A percentile compares a stretch with the other conserved stretches of the same genome.
phyloP scores from a whole-genome alignment of 768 basidiomycete genomes.

The Boletus subcaerulescens region DNA sequence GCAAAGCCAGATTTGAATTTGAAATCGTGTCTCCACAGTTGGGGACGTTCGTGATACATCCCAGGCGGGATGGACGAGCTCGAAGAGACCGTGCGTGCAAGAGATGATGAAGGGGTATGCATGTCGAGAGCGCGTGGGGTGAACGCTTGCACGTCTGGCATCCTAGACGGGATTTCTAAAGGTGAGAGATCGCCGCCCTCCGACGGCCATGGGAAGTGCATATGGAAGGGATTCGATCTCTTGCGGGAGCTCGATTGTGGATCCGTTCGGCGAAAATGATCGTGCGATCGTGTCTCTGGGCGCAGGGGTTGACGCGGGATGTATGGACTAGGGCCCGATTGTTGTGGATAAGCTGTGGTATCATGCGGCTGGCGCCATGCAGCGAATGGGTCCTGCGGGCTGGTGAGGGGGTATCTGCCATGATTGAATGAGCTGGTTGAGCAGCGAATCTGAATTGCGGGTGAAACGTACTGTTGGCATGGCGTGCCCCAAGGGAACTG shows the following conservation, averaged over 20 bases:
- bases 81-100: slow-evolving; percentile 16
- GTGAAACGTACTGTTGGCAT: slow-evolving; percentile 12
- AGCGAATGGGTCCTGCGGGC: slow-evolving; percentile 15
- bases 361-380: slow-evolving; percentile 4
- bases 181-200: slow-evolving; percentile 22
- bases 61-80: slow-evolving; percentile 10
- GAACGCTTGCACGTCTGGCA: slow-evolving; percentile 17
- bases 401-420: slow-evolving; percentile 6
- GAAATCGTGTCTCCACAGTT: slow-evolving; percentile 31
- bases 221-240: slow-evolving; percentile 2
- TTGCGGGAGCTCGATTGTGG: not conserved
- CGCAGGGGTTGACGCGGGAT: slow-evolving; percentile 22
- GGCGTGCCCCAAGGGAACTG: slow-evolving; percentile 17
- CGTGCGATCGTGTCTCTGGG: slow-evolving; percentile 9
- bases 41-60: slow-evolving; percentile 23
- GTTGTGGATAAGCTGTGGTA: slow-evolving; percentile 10
- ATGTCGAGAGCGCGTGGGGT: slow-evolving; percentile 15
- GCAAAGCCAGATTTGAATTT: slow-evolving; percentile 32
- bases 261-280: slow-evolving; percentile 2
- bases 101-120: slow-evolving; percentile 27
- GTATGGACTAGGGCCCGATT: slow-evolving; percentile 30
- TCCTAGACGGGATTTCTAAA: slow-evolving; percentile 14
- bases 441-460: not conserved
- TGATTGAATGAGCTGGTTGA: not conserved
- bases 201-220: slow-evolving; percentile 12